Percentiles rank a stretch among this genome's conserved stretches.
These are phyloP conservation scores for Diaporthe velutina DNA, from an alignment of 2,329 filamentous ascomycete genomes.

Conservation along the genomic window DNA sequence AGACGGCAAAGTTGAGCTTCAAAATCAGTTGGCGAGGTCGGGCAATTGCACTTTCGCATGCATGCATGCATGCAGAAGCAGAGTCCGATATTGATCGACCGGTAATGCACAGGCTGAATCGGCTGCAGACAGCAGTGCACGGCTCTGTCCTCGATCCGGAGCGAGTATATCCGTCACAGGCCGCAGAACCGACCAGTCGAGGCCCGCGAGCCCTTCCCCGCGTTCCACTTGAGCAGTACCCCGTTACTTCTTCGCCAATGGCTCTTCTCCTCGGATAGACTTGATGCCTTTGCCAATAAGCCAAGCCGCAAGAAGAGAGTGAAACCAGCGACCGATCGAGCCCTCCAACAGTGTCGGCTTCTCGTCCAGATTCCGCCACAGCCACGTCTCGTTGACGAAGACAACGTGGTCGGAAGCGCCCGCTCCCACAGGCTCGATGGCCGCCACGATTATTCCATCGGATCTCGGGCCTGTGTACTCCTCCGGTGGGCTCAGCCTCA, in stretches of 20 bases:
- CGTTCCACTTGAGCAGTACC: not conserved
- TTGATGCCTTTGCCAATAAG: conserved; percentile 22
- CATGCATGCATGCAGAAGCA: conserved; percentile 9
- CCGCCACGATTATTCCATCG: conserved; percentile 25
- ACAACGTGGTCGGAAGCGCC: not conserved
- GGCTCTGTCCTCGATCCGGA: not conserved
- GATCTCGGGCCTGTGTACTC: conserved; percentile 4
- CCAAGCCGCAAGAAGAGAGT: conserved; percentile 34
- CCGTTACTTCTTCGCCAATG: not conserved
- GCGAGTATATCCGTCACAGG: not conserved
- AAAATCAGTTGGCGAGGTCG: not conserved
- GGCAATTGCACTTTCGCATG: not conserved
- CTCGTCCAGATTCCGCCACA: conserved; percentile 28
- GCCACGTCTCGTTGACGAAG: conserved; percentile 30
- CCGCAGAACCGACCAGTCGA: not conserved
- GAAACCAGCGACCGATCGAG: conserved; percentile 25
- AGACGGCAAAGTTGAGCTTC: not conserved
- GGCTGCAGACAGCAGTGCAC: not conserved
- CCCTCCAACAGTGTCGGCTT: conserved; percentile 23
- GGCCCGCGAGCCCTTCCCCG: not conserved
- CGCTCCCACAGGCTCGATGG: conserved; percentile 7
- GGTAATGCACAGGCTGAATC: conserved; percentile 21
- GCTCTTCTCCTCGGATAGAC: not conserved
- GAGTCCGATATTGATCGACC: not conserved
- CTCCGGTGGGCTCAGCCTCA: conserved; percentile 24